A percentile compares a stretch with the other conserved stretches of the same genome.
Conservation (phyloP, 495 filamentous ascomycete species). For the Lentithecium fluviatile region DNA sequence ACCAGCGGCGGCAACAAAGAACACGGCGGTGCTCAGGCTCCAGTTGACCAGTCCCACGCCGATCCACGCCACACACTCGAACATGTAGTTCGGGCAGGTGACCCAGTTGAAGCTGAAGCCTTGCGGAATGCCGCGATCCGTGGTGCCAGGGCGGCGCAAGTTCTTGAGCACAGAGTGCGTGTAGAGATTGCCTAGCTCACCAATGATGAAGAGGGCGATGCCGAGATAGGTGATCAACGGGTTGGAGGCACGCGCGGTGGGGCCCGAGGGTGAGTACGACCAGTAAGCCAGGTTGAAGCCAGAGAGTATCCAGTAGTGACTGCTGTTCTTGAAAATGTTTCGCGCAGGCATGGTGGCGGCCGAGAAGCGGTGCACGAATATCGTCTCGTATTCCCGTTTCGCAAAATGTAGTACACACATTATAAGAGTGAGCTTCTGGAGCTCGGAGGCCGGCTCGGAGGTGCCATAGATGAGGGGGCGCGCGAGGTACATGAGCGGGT, state of each 20-base stretch:
- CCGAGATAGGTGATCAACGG: constrained; percentile 58
- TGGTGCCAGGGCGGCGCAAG: constrained; percentile 76
- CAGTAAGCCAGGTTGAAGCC: constrained; percentile 81
- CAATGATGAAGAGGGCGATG: constrained; percentile 66
- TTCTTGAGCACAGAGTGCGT: constrained; percentile 73
- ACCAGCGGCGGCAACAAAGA: constrained; percentile 61
- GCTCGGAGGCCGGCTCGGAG: constrained; percentile 56
- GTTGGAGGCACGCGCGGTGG: constrained; percentile 53
- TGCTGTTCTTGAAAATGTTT: constrained; percentile 89
- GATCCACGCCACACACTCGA: constrained; percentile 82
- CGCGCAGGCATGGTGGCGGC: constrained; percentile 83
- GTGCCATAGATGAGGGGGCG: constrained; percentile 72
- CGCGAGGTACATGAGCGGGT: constrained; percentile 67
- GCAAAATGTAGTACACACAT: constrained; percentile 80
- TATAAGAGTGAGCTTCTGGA: constrained; percentile 68
- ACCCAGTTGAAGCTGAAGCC: constrained; percentile 84
- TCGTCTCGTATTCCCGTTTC: constrained; percentile 91
- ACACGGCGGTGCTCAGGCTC: constrained; percentile 72
- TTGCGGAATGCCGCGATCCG: constrained; percentile 78
- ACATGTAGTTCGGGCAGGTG: constrained; percentile 97
- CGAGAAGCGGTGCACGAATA: constrained; percentile 95
- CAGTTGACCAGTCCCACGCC: constrained; percentile 72
- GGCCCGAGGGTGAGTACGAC: constrained; percentile 72
- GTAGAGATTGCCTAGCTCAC: constrained; percentile 75
- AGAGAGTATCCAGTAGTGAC: constrained; percentile 84